Conservation (phyloP, 306 rosid species). For the Rosa chinensis region DNA sequence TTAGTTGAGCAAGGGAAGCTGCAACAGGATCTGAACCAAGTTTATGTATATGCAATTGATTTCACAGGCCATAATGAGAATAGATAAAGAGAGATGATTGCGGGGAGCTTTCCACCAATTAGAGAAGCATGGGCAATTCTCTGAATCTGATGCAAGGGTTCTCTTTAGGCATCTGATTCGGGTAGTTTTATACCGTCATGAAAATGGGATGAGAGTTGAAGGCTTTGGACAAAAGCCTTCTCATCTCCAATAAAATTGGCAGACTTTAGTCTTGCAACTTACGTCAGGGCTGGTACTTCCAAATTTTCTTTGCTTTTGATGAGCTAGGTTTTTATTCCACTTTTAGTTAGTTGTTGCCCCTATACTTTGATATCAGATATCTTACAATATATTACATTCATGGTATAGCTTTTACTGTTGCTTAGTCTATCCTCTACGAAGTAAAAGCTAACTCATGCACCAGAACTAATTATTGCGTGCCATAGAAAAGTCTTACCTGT, state of each 20-base stretch:
- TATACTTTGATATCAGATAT: conserved; percentile 5
- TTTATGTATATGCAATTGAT: too few relatives aligned
- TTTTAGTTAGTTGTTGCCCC: neutral
- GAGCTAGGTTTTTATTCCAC: conserved; percentile 9
- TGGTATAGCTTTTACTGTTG: too few relatives aligned
- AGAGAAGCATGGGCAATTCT: conserved; percentile 73
- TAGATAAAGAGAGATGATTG: conserved; percentile 6
- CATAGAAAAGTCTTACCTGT: too few relatives aligned
- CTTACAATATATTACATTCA: conserved; percentile 16
- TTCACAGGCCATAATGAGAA: too few relatives aligned
- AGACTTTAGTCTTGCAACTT: conserved; percentile 89
- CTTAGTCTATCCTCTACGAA: too few relatives aligned
- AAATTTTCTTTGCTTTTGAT: conserved; percentile 24
- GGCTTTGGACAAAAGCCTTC: conserved; percentile 67
- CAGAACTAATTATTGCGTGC: too few relatives aligned
- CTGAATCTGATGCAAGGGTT: conserved; percentile 68
- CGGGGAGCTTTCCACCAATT: conserved; percentile 76
- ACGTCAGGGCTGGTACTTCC: conserved; percentile 76
- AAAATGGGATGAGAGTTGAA: conserved; percentile 81
- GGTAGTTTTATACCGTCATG: conserved; percentile 82
- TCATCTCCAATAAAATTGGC: conserved; percentile 85
- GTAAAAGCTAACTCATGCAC: too few relatives aligned
- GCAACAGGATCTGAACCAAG: too few relatives aligned
- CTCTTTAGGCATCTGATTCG: conserved; percentile 75
- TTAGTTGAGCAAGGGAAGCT: too few relatives aligned